Base-by-base conservation (phyloP, 768 basidiomycete species). In the Kwoniella mangroviensis region DNA sequence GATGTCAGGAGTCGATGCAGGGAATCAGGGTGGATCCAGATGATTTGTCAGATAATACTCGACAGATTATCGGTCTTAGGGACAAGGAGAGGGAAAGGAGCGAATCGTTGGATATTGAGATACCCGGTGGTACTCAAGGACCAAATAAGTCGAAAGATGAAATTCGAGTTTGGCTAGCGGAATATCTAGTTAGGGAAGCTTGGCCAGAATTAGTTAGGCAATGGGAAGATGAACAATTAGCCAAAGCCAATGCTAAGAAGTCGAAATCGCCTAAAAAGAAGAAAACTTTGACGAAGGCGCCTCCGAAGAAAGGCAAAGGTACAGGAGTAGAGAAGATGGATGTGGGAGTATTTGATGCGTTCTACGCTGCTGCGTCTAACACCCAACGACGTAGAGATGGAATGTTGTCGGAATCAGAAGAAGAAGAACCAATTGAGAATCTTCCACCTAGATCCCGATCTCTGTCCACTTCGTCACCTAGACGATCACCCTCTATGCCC, bases 161-260 rank as follows among this genome's bases (percentile, higher is more conserved):
- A n/a, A 86, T 84, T 58, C 87, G 87, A 15, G 79, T 93, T 12
- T 96, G 93, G 93, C 87, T 94, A 83, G 91, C 93, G 0, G 92
- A 91, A 24, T 89, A 87, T 63, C 90, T 96, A 86, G 87, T 94
- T 12, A 83, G 85, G 13, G 81, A 88, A 41, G 92, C 87, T 2
- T 90, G 89, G 69, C 91, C 92, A 10, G 82, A 83, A 3, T 78
- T 95, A 24, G 90, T 90, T 4, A 83, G 87, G 53, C 86, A 86
- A 19, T 94, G 86, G 72, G 88, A 92, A 68, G 83, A 84, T 4
- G 81, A 92, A 26, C 88, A 89, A 17, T 83, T 86, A 55, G 87
- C 87, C 15, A 93, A 86, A 71, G 87, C 90, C 66, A 86, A 85
- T 12, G 73, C 76, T 17, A 82, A 86, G 71, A 84, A 85, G 68